Percentiles rank a stretch among this genome's conserved stretches.
These are phyloP conservation scores for Tylopilus sp. DNA, from an alignment of 768 basidiomycete species.

Conservation along the genomic window DNA sequence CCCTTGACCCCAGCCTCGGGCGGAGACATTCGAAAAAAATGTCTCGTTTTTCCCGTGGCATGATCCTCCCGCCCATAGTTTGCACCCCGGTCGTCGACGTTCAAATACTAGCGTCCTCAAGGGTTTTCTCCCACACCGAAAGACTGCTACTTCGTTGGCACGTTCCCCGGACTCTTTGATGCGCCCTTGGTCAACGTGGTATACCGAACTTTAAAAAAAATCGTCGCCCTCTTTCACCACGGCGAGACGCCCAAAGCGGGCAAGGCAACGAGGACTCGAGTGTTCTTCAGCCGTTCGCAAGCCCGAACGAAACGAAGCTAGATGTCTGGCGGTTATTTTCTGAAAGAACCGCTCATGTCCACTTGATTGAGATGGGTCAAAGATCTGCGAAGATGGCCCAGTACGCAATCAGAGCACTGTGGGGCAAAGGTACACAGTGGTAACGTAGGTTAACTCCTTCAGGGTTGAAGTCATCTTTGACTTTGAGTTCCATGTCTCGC, in stretches of 20 bases:
- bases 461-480: no score
- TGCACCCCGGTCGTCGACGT: constrained; percentile 21
- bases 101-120: constrained; percentile 23
- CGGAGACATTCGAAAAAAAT: constrained; percentile 1
- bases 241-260: background rate
- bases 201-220: constrained; percentile 26
- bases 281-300: background rate
- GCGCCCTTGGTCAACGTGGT: constrained; percentile 16
- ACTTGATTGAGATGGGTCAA: constrained; percentile 3
- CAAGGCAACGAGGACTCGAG: constrained; percentile 2
- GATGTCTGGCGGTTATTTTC: constrained; percentile 12
- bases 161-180: constrained; percentile 29
- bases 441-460: constrained; percentile 33
- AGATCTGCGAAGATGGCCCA: constrained; percentile 18
- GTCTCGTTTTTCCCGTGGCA: constrained; percentile 16
- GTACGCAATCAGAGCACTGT: constrained; percentile 25
- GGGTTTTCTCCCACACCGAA: constrained; percentile 26
- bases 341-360: constrained; percentile 5
- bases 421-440: constrained; percentile 7
- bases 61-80: constrained; percentile 20
- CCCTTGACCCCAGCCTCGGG: background rate
- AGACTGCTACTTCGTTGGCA: constrained; percentile 20
- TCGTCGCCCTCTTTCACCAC: constrained; percentile 1
- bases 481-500: no score
- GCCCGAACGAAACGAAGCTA: background rate